Evolutionary conservation across 257 asterid species (phyloP).

Genomic region (Solanum pennellii): DNA sequence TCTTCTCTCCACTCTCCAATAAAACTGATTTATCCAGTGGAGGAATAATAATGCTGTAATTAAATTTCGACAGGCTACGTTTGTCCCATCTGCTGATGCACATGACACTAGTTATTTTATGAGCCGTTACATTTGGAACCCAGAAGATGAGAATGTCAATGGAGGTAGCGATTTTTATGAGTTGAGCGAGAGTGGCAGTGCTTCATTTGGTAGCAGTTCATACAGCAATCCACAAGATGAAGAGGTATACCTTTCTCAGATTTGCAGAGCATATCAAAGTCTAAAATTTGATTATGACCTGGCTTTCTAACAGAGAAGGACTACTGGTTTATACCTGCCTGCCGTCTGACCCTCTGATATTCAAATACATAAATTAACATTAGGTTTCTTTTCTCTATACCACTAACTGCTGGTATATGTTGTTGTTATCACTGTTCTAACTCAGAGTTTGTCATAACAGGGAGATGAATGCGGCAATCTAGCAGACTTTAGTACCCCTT

Average conservation of each 20-base stretch:
- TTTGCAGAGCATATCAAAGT: not conserved
- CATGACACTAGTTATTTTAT: conserved; percentile 93
- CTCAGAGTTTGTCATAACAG: conserved; percentile 27
- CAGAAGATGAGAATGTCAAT: conserved; percentile 60
- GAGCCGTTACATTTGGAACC: conserved; percentile 96
- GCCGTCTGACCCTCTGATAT: not conserved
- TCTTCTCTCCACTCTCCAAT: not conserved
- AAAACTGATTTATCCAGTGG: not conserved
- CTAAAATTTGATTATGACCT: not conserved
- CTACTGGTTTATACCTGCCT: not conserved
- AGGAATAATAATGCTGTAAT: not conserved
- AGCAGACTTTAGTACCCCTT: conserved; percentile 56
- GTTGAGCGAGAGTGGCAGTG: conserved; percentile 57
- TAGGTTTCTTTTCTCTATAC: not conserved
- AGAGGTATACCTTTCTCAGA: conserved; percentile 38
- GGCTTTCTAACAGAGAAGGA: not conserved
- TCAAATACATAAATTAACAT: not conserved
- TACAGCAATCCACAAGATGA: conserved; percentile 66
- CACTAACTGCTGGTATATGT: not conserved
- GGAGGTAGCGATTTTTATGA: conserved; percentile 82
- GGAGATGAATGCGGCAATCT: conserved; percentile 73
- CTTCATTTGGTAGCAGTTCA: conserved; percentile 71
- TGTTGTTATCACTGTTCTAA: not conserved
- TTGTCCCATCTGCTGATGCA: conserved; percentile 74
- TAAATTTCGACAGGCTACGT: conserved; percentile 61